These are phyloP conservation scores for Pichia sp. DNA, from an alignment of 1,139 yeast genomes.

Conservation along the genomic window DNA sequence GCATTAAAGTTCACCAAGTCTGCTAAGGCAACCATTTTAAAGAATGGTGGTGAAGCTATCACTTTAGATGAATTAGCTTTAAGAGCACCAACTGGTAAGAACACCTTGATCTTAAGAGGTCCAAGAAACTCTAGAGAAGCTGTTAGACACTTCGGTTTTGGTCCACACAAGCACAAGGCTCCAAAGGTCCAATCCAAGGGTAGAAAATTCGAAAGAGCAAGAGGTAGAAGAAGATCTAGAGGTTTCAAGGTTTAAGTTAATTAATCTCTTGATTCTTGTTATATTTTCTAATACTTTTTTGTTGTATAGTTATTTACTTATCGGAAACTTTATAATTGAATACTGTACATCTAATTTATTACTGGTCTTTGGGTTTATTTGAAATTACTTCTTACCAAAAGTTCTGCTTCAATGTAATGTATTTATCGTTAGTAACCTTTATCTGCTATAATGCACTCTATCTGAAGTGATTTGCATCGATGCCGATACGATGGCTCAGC, in stretches of 20 bases:
- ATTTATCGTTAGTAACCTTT: no score
- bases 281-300: slow-evolving; percentile 1
- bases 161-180: slow-evolving; percentile 99
- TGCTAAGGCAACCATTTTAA: slow-evolving; percentile 95
- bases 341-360: slow-evolving; percentile 4
- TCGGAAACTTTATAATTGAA: neutral
- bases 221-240: slow-evolving; percentile 99
- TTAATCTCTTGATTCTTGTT: slow-evolving; percentile 5
- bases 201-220: slow-evolving; percentile 99
- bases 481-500: no score
- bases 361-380: slow-evolving; percentile 1
- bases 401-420: no score
- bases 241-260: slow-evolving; percentile 97
- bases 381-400: no score
- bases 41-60: slow-evolving; percentile 99
- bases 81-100: slow-evolving; percentile 99
- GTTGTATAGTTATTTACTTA: slow-evolving; percentile 8
- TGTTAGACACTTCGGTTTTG: slow-evolving; percentile 99
- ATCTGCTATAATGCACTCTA: no score
- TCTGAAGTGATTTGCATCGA: no score
- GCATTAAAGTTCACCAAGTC: slow-evolving; percentile 99
- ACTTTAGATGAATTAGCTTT: slow-evolving; percentile 98
- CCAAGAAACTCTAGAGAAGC: slow-evolving; percentile 99
- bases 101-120: slow-evolving; percentile 97
- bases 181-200: slow-evolving; percentile 97